Conservation (phyloP, 2,329 filamentous ascomycete genomes). For the Rutstroemia sydowiana region DNA sequence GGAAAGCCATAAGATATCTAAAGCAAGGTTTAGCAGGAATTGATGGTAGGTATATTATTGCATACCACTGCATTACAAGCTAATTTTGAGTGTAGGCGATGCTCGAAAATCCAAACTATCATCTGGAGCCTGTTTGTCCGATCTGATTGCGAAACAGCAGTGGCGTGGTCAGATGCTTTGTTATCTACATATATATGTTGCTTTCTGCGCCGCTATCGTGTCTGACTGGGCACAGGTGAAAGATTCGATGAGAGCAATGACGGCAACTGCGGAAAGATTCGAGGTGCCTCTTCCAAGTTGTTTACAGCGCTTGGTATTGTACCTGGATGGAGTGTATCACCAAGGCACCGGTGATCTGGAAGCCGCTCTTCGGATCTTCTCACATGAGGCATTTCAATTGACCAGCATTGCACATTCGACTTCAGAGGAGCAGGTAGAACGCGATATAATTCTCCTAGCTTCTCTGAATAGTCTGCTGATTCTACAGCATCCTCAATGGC, state of each 20-base stretch:
- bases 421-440: constrained; percentile 43
- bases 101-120: constrained; percentile 15
- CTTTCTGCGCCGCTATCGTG: constrained; percentile 25
- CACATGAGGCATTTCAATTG: constrained; percentile 51
- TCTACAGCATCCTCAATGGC: constrained; percentile 53
- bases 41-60: constrained; percentile 17
- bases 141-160: constrained; percentile 19
- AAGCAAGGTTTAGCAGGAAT: constrained; percentile 47
- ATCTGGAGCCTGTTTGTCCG: constrained; percentile 22
- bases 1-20: constrained; percentile 49
- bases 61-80: neutral
- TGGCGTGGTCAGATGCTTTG: constrained; percentile 29
- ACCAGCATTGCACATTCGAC: constrained; percentile 32
- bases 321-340: constrained; percentile 67
- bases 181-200: constrained; percentile 28
- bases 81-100: neutral
- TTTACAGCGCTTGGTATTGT: constrained; percentile 34
- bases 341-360: constrained; percentile 70
- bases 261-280: constrained; percentile 16
- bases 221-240: constrained; percentile 27
- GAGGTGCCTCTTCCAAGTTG: constrained; percentile 21
- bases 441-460: constrained; percentile 59
- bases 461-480: constrained; percentile 66
- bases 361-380: constrained; percentile 61
- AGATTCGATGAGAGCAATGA: constrained; percentile 19